A percentile compares a stretch with the other conserved stretches of the same genome.
phyloP scores from a whole-genome alignment of 2,329 filamentous ascomycete genomes.

The Xylariaceae sp. region DNA sequence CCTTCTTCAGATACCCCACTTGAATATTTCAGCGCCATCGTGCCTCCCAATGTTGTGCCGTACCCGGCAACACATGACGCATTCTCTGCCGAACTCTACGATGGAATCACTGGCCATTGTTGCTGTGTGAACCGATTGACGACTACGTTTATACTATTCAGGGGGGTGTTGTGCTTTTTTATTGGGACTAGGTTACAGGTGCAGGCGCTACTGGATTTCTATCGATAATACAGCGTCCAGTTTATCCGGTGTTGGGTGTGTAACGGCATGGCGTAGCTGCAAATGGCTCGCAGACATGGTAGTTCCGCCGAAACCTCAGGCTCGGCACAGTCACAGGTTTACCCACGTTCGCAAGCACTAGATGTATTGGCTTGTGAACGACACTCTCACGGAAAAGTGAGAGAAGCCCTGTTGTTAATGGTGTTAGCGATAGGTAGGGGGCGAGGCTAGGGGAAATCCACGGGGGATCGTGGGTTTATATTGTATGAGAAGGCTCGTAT shows the following conservation, averaged over 20 bases:
- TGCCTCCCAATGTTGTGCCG: conserved; percentile 26
- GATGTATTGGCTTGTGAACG: conserved; percentile 9
- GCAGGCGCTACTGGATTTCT: conserved; percentile 17
- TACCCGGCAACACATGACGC: conserved; percentile 15
- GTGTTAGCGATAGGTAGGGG: conserved; percentile 4
- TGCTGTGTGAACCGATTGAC: conserved; percentile 8
- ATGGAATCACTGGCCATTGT: conserved; percentile 15
- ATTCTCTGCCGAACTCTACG: conserved; percentile 19
- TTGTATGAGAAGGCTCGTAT: conserved; percentile 17
- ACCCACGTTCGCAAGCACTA: conserved; percentile 5
- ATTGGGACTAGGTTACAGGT: conserved; percentile 10
- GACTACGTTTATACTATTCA: conserved; percentile 12
- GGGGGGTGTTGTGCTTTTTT: conserved; percentile 8
- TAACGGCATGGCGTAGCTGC: neutral
- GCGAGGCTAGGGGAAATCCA: neutral
- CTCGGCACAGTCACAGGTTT: neutral
- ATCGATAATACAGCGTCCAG: conserved; percentile 10
- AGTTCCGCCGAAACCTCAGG: conserved; percentile 1
- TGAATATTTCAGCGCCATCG: conserved; percentile 26
- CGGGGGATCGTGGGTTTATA: conserved; percentile 5
- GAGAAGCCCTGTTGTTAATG: neutral
- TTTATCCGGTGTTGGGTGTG: conserved; percentile 17
- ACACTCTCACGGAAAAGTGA: conserved; percentile 7
- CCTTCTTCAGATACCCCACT: conserved; percentile 27
- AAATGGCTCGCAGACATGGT: conserved; percentile 1